A percentile compares a stretch with the other conserved stretches of the same genome.
These are phyloP conservation scores for Bauhinia variegata DNA, from an alignment of 306 rosid species.

Conservation along the genomic window DNA sequence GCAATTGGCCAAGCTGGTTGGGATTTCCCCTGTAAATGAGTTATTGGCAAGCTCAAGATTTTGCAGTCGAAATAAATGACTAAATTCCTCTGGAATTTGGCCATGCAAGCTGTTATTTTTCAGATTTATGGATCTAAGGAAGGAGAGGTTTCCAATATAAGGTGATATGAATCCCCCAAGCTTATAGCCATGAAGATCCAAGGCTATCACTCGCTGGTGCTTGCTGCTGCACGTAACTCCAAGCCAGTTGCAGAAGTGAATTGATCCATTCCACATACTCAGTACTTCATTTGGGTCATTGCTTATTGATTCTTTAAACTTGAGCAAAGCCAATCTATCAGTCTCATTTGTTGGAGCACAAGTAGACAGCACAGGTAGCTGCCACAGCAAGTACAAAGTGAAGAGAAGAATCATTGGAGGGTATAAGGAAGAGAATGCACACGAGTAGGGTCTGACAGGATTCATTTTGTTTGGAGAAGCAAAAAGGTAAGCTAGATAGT, in stretches of 20 bases:
- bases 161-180: neutral
- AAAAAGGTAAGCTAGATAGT: neutral
- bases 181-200: neutral
- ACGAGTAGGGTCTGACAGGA: neutral
- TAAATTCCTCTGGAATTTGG: conserved; percentile 8
- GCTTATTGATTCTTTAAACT: conserved; percentile 3
- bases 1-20: conserved; percentile 15
- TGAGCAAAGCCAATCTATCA: conserved; percentile 24
- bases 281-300: conserved; percentile 4
- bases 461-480: neutral
- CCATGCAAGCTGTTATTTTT: neutral
- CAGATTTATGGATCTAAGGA: neutral
- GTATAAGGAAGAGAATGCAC: neutral
- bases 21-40: conserved; percentile 21
- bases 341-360: conserved; percentile 17
- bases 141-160: neutral
- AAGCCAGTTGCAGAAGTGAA: conserved; percentile 18
- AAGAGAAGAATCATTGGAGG: neutral
- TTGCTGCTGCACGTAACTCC: neutral
- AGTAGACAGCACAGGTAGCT: neutral
- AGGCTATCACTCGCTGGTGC: conserved; percentile 20
- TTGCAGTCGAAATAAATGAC: conserved; percentile 8
- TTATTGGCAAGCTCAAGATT: neutral
- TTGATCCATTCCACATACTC: conserved; percentile 35
- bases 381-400: neutral